Evolutionary conservation across 768 basidiomycete species (phyloP).

Genomic region (Psilocybe tampanensis): DNA sequence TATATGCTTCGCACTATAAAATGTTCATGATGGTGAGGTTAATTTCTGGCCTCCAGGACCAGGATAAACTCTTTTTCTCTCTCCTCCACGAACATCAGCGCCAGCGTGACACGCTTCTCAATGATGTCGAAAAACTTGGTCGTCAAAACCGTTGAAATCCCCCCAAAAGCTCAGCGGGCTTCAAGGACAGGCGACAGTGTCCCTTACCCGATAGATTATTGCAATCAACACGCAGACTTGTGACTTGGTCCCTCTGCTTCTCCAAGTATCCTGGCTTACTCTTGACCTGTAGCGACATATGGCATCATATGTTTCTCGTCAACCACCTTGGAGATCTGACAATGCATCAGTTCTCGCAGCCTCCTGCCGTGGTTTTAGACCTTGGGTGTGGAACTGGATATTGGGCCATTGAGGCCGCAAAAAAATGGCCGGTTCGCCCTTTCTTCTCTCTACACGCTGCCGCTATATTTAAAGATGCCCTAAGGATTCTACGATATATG

Average conservation of each 20-base stretch:
- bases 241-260: slow-evolving; percentile 32
- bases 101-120: slow-evolving; percentile 11
- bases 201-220: slow-evolving; percentile 58
- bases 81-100: slow-evolving; percentile 8
- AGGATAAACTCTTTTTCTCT: slow-evolving; percentile 16
- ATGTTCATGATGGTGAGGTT: slow-evolving; percentile 23
- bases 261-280: not conserved
- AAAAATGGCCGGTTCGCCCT: slow-evolving; percentile 58
- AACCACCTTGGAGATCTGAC: slow-evolving; percentile 52
- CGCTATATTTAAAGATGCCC: slow-evolving; percentile 1
- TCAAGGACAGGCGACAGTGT: slow-evolving; percentile 46
- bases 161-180: slow-evolving; percentile 40
- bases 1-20: slow-evolving; percentile 12
- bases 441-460: not conserved
- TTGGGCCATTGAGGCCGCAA: slow-evolving; percentile 73
- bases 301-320: slow-evolving; percentile 69
- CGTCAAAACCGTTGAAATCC: slow-evolving; percentile 44
- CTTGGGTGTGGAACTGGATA: slow-evolving; percentile 73
- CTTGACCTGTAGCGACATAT: slow-evolving; percentile 56
- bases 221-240: slow-evolving; percentile 55
- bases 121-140: slow-evolving; percentile 13
- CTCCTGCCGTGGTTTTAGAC: slow-evolving; percentile 61
- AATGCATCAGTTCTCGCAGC: slow-evolving; percentile 50
- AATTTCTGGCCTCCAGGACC: slow-evolving; percentile 16
- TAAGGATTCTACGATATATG: slow-evolving; percentile 57